Base-by-base conservation (phyloP, 2,329 filamentous ascomycete species). In the Calonectria pseudoturangicola region DNA sequence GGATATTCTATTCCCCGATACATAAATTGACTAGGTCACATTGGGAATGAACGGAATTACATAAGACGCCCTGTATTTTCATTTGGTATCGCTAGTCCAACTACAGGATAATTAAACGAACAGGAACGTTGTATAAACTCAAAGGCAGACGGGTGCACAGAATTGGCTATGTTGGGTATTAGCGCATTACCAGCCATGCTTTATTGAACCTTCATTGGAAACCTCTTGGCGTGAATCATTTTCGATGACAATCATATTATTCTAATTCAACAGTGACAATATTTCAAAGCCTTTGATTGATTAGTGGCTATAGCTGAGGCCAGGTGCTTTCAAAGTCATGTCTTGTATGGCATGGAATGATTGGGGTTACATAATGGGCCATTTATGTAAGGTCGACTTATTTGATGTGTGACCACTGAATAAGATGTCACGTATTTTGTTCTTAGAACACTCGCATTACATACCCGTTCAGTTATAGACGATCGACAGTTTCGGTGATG, bases 81-180 rank as follows among this genome's bases (percentile, higher is more conserved):
- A 25, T 47, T 28, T 13, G 25, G n/a, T 41, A 30, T 12, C 18
- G 9, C 64, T 66, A 66, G 48, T 13, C 65, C 36, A 43, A 16
- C 33, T 45, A 41, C 27, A 25, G 65, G 47, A 36, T 33, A 25
- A 39, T n/a, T 56, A 66, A 16, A 56, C 64, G 48, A 56, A 28
- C 5, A 56, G 65, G 65, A 67, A 67, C 43, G 65, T 41, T 56
- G 50, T 5, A 25, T 16, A n/a, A 56, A 67, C 48, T 33, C 21
- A 56, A 67, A 67, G 2, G 33, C 13, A 27, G 30, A n/a, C 43
- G 16, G 21, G 10, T 21, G 33, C 36, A 25, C 50, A 15, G 28
- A 4, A 10, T 58, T 67, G 58, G 30, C 65, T 36, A 27, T 6
- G 33, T 60, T 60, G 4, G 27, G 54, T 16, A 9, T 41, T n/a